These are phyloP conservation scores for Lentithecium fluviatile DNA, from an alignment of 495 filamentous ascomycete genomes.

Conservation along the genomic window DNA sequence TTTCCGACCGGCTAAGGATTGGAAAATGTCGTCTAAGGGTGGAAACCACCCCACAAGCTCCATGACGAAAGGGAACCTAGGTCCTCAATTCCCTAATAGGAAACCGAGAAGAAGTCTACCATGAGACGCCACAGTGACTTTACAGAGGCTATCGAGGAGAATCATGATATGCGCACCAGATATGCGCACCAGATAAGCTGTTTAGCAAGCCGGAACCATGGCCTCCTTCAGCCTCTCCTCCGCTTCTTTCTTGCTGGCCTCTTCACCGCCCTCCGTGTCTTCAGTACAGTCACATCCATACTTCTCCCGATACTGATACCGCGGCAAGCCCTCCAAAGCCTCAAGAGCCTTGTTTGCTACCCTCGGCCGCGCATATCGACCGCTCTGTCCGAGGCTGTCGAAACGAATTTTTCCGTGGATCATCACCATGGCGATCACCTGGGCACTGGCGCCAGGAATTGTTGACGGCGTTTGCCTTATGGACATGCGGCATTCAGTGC, in stretches of 20 bases:
- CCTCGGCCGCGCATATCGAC: constrained; percentile 69
- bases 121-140: no score
- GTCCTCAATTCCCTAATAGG: no score
- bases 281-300: constrained; percentile 53
- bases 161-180: no score
- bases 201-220: background rate
- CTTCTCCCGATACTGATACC: constrained; percentile 57
- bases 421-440: constrained; percentile 69
- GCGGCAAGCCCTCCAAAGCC: constrained; percentile 56
- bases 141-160: no score
- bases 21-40: no score
- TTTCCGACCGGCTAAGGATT: no score
- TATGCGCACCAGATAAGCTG: no score
- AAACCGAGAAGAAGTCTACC: no score
- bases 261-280: background rate
- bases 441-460: constrained; percentile 46
- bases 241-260: background rate
- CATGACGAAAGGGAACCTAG: no score
- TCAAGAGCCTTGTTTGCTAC: constrained; percentile 67
- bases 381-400: constrained; percentile 59
- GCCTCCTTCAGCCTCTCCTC: constrained; percentile 12
- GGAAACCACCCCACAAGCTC: no score
- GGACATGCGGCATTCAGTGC: constrained; percentile 56
- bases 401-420: constrained; percentile 70
- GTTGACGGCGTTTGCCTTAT: constrained; percentile 49